These are phyloP conservation scores for Russula virescens DNA, from an alignment of 768 basidiomycete genomes.

Conservation along the genomic window DNA sequence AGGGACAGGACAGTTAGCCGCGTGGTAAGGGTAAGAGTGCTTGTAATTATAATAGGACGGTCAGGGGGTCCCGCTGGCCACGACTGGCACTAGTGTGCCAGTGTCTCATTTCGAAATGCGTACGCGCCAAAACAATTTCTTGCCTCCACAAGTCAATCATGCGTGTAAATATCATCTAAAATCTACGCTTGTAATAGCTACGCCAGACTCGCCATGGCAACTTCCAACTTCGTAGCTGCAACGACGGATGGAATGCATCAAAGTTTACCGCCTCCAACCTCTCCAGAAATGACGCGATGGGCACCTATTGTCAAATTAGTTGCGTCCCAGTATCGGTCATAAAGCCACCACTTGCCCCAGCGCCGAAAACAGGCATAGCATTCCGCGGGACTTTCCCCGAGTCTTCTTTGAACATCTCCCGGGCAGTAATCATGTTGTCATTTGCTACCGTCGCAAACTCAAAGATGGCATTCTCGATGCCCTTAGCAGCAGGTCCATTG, in stretches of 20 bases:
- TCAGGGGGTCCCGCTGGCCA: neutral
- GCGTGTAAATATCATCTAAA: slow-evolving; percentile 27
- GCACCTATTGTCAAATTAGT: slow-evolving; percentile 42
- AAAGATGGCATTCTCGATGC: slow-evolving; percentile 72
- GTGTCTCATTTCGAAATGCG: no score
- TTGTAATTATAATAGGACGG: neutral
- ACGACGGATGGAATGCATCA: slow-evolving; percentile 57
- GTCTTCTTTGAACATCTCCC: slow-evolving; percentile 56
- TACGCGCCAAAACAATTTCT: no score
- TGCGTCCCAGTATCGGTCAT: neutral
- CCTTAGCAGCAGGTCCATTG: slow-evolving; percentile 45
- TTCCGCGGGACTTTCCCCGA: slow-evolving; percentile 46
- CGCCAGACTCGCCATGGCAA: slow-evolving; percentile 69
- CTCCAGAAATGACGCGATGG: slow-evolving; percentile 56
- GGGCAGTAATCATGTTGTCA: slow-evolving; percentile 71
- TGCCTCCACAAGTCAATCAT: neutral
- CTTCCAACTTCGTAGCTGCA: slow-evolving; percentile 70
- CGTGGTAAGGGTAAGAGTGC: slow-evolving; percentile 15
- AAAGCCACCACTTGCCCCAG: slow-evolving; percentile 49
- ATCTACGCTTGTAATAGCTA: slow-evolving; percentile 40
- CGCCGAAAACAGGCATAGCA: slow-evolving; percentile 67
- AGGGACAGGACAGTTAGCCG: slow-evolving; percentile 13
- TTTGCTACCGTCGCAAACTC: slow-evolving; percentile 79
- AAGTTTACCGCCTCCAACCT: slow-evolving; percentile 67
- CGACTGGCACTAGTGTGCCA: neutral